phyloP scores from a whole-genome alignment of 257 asterid genomes.

The Catharanthus roseus region DNA sequence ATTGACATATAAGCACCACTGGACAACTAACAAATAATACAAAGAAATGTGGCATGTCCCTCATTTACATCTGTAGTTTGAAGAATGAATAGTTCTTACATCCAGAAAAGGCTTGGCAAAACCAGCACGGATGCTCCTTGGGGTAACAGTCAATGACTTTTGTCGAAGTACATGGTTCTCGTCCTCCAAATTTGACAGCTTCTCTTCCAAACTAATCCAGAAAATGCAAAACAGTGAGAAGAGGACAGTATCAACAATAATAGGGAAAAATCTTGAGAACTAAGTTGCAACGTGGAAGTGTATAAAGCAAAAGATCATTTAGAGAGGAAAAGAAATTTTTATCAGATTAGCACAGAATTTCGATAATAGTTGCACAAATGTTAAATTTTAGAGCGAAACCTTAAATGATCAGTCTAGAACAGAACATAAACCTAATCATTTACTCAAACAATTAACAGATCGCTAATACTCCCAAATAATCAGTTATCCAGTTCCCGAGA shows the following conservation, averaged over 20 bases:
- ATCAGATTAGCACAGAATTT: not conserved
- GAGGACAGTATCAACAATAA: not conserved
- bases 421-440: not conserved
- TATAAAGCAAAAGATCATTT: slow-evolving; percentile 3
- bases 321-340: not conserved
- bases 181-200: slow-evolving; percentile 58
- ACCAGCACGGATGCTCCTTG: slow-evolving; percentile 64
- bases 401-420: not conserved
- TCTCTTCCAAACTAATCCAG: slow-evolving; percentile 75
- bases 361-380: not conserved
- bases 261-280: not conserved
- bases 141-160: slow-evolving; percentile 64
- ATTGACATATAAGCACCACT: not conserved
- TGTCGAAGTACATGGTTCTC: slow-evolving; percentile 82
- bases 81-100: slow-evolving; percentile 37
- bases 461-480: not conserved
- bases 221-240: slow-evolving; percentile 16
- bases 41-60: not conserved
- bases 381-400: not conserved
- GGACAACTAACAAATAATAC: not conserved
- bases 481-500: not conserved
- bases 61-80: not conserved
- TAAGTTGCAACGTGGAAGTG: not conserved
- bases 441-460: not conserved
- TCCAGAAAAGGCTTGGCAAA: slow-evolving; percentile 63